Evolutionary conservation across 257 asterid genomes (phyloP).

Genomic region (Solanum lignicaule): DNA sequence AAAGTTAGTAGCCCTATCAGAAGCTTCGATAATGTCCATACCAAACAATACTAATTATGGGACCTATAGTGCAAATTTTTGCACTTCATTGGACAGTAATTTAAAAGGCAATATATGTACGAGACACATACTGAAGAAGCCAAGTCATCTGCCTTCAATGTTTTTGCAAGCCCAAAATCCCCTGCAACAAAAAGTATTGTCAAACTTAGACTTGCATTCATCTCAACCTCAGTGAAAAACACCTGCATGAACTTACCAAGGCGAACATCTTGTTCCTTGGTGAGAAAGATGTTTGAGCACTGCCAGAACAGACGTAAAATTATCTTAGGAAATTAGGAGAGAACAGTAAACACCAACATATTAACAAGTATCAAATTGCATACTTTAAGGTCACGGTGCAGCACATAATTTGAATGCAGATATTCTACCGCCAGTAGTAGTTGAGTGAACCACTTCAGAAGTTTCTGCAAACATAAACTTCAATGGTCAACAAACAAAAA

Average conservation of each 20-base stretch:
- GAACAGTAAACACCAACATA: slow-evolving; percentile 4
- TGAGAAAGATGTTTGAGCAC: slow-evolving; percentile 98
- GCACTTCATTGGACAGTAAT: neutral
- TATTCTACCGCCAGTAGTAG: slow-evolving; percentile 87
- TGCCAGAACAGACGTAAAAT: slow-evolving; percentile 25
- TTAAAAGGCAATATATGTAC: neutral
- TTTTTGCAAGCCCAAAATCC: slow-evolving; percentile 98
- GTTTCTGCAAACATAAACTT: slow-evolving; percentile 50
- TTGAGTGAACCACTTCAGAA: slow-evolving; percentile 94
- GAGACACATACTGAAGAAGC: slow-evolving; percentile 84
- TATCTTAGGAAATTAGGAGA: slow-evolving; percentile 4
- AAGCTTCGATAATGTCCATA: neutral
- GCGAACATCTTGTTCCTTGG: slow-evolving; percentile 94
- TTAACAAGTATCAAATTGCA: neutral
- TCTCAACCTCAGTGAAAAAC: slow-evolving; percentile 3
- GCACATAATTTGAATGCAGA: slow-evolving; percentile 88
- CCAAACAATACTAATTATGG: neutral
- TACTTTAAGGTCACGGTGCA: slow-evolving; percentile 97
- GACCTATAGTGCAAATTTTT: neutral
- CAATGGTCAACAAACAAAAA: slow-evolving; percentile 1
- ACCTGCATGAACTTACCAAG: slow-evolving; percentile 47
- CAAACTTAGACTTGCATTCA: neutral
- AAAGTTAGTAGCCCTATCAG: neutral
- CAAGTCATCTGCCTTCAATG: slow-evolving; percentile 97
- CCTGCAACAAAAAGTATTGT: slow-evolving; percentile 37